Evolutionary conservation across 2,329 filamentous ascomycete species (phyloP).

Genomic region (Alternaria brassicae): DNA sequence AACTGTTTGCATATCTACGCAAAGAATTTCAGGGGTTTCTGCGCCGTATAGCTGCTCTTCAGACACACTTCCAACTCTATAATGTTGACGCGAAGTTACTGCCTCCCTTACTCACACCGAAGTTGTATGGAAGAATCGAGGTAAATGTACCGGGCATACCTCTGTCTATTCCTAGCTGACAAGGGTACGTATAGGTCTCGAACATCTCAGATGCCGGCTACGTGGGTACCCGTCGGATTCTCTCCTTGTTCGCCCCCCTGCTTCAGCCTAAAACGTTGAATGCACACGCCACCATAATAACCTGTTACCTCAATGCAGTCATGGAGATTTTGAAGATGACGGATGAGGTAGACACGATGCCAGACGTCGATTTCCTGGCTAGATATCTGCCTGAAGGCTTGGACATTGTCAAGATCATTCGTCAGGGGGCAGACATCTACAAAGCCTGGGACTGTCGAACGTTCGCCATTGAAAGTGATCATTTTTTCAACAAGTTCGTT

Average conservation of each 20-base stretch:
- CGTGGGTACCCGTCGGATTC: background rate
- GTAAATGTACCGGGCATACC: background rate
- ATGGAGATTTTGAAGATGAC: background rate
- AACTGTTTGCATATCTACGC: constrained; percentile 1
- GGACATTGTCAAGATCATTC: background rate
- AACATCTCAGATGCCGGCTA: background rate
- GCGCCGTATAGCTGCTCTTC: background rate
- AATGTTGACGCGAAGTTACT: background rate
- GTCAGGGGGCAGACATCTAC: background rate
- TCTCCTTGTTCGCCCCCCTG: background rate
- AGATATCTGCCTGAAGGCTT: background rate
- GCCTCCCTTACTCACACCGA: background rate
- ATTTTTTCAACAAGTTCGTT: background rate
- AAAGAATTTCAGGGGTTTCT: background rate
- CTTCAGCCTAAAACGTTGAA: background rate
- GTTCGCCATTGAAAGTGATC: background rate
- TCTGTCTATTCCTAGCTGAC: background rate
- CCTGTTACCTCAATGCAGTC: background rate
- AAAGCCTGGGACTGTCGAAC: background rate
- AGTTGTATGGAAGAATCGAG: background rate
- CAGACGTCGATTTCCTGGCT: background rate
- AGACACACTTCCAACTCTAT: background rate
- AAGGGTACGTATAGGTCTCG: background rate
- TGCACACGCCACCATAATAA: background rate
- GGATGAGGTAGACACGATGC: background rate